Conservation (phyloP, 306 rosid genomes). For the Abrus pulchellus region DNA sequence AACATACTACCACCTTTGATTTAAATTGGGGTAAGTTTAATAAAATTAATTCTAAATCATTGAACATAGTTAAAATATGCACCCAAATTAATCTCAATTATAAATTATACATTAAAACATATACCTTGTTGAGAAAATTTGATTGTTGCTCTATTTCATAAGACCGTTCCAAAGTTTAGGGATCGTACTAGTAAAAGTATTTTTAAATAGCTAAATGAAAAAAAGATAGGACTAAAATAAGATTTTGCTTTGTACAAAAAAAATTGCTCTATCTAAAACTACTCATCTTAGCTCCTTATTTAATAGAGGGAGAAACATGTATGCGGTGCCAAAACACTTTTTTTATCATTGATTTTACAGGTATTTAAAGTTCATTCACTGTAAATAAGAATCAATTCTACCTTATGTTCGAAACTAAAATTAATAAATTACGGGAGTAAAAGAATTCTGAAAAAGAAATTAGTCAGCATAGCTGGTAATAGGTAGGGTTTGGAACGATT, state of each 20-base stretch:
- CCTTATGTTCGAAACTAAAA: background rate
- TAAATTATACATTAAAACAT: too few relatives aligned
- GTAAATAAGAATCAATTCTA: background rate
- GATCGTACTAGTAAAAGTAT: too few relatives aligned
- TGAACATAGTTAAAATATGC: too few relatives aligned
- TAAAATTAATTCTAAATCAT: too few relatives aligned
- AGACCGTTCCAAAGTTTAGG: too few relatives aligned
- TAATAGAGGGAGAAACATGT: background rate
- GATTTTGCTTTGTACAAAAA: too few relatives aligned
- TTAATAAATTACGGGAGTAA: background rate
- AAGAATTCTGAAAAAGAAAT: background rate
- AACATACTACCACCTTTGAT: too few relatives aligned
- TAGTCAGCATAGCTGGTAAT: background rate
- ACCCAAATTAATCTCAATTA: too few relatives aligned
- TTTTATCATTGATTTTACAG: background rate
- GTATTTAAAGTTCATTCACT: background rate
- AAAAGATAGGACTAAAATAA: background rate
- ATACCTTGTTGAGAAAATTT: too few relatives aligned
- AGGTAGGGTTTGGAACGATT: background rate
- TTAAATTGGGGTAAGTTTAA: too few relatives aligned
- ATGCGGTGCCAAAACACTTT: background rate
- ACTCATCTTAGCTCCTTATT: slow-evolving; percentile 19
- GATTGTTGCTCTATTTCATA: too few relatives aligned
- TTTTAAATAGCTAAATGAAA: too few relatives aligned
- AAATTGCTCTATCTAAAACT: background rate